These are phyloP conservation scores for Thelonectria discophora DNA, from an alignment of 2,329 filamentous ascomycete genomes.

Conservation along the genomic window DNA sequence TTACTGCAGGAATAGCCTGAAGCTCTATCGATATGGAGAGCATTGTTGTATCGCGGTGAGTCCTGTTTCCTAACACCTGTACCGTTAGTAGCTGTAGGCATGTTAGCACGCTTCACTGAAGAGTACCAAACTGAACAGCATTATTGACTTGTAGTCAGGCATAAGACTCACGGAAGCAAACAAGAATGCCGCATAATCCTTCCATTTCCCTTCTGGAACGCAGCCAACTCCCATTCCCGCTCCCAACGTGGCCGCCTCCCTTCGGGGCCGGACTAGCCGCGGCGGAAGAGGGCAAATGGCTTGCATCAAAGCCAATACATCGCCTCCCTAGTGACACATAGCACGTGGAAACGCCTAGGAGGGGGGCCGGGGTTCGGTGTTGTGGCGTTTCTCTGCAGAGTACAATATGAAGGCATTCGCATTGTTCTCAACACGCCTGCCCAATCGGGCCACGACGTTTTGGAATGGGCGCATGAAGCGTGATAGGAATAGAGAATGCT, in stretches of 20 bases:
- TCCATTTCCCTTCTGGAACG: constrained; percentile 12
- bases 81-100: too few relatives aligned
- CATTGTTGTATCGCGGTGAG: too few relatives aligned
- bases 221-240: neutral
- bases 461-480: constrained; percentile 5
- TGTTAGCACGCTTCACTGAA: too few relatives aligned
- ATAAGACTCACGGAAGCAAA: too few relatives aligned
- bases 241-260: constrained; percentile 11
- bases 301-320: constrained; percentile 2
- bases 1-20: too few relatives aligned
- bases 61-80: too few relatives aligned
- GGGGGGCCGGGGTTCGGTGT: constrained; percentile 10
- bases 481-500: constrained; percentile 3
- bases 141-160: too few relatives aligned
- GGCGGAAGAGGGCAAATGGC: constrained; percentile 12
- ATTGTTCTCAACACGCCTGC: constrained; percentile 37
- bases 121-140: too few relatives aligned
- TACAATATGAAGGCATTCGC: constrained; percentile 38
- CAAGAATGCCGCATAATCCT: neutral
- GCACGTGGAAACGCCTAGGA: constrained; percentile 3
- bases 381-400: constrained; percentile 13
- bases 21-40: too few relatives aligned
- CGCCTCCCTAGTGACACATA: neutral
- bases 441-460: constrained; percentile 20
- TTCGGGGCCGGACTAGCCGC: neutral